Evolutionary conservation across 805 yeast genomes (phyloP), one percentile per base, ranked within the genome.

Genomic region (Candida germanica): DNA sequence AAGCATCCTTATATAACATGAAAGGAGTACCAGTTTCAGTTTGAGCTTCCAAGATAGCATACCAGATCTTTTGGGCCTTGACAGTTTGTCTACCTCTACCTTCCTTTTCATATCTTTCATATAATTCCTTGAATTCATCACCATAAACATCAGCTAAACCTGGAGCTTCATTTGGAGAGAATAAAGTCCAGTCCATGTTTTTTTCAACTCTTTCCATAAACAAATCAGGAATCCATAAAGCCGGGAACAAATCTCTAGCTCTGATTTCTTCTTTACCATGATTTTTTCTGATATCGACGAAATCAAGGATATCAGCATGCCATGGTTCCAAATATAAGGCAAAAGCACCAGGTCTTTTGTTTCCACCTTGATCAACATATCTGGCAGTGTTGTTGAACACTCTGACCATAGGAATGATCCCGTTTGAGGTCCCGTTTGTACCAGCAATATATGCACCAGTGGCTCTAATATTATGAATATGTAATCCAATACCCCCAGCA

Each of bases 11-110:
- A 63, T 76, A 76, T 48, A 76, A 62, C 80, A 76, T 75, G 62
- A 75, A 76, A 29, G 82, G 82, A 33, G 79, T 75, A 53, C 82
- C 82, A 22, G 82, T 76, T 58, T 76, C 82, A 31, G 81, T 76
- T 57, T 76, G 82, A 16, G 80, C 77, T 53, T 75, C 80, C 53
- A 76, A 64, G 34, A 76, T 73, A 24, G 79, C 64, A 46, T 75
- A 73, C 82, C 82, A 76, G 46, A 76, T 65, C 56, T 75, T 75
- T 52, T 76, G 81, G 15, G 81, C 81, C 58, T 72, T 73, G 44
- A 76, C 60, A 18, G 73, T 68, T 38, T 57, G 50, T 51, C 69
- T 65, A 35, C 76, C 79, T 46, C 72, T 67, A 33, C 69, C 69
- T 55, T 72, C 77, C 25, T 50, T 45, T 56, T 76, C 82, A 56